phyloP scores from a whole-genome alignment of 257 asterid genomes.

The Lantana camara region DNA sequence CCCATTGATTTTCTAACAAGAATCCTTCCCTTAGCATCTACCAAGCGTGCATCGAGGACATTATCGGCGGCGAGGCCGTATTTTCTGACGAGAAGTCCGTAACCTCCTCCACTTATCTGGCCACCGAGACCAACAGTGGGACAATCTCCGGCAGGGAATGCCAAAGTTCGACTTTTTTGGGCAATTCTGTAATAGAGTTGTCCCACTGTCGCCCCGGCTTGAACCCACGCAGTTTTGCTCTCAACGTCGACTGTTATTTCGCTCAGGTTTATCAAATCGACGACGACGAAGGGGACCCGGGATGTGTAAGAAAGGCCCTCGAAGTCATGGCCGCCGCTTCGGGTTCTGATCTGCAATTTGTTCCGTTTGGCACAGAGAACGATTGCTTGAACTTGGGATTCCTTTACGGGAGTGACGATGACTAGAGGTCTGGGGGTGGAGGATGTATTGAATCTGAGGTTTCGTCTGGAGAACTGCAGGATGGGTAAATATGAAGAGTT shows the following conservation, averaged over 20 bases:
- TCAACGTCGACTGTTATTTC: constrained; percentile 18
- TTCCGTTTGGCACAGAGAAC: constrained; percentile 4
- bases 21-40: constrained; percentile 23
- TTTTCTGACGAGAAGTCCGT: constrained; percentile 29
- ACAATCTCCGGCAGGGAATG: constrained; percentile 31
- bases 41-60: constrained; percentile 23
- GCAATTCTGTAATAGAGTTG: constrained; percentile 24
- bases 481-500: constrained; percentile 22
- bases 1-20: constrained; percentile 28
- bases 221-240: constrained; percentile 24
- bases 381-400: constrained; percentile 15
- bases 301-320: constrained; percentile 32
- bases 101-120: constrained; percentile 34
- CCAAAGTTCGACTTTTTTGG: constrained; percentile 19
- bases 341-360: constrained; percentile 20
- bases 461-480: constrained; percentile 16
- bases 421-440: constrained; percentile 16
- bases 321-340: constrained; percentile 33
- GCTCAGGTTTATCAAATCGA: constrained; percentile 27
- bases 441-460: constrained; percentile 9
- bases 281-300: constrained; percentile 13
- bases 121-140: constrained; percentile 33
- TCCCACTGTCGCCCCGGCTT: constrained; percentile 29
- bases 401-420: constrained; percentile 7
- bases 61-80: constrained; percentile 29